phyloP scores from a whole-genome alignment of 2,329 filamentous ascomycete species.

The Botryosphaeria agaves region DNA sequence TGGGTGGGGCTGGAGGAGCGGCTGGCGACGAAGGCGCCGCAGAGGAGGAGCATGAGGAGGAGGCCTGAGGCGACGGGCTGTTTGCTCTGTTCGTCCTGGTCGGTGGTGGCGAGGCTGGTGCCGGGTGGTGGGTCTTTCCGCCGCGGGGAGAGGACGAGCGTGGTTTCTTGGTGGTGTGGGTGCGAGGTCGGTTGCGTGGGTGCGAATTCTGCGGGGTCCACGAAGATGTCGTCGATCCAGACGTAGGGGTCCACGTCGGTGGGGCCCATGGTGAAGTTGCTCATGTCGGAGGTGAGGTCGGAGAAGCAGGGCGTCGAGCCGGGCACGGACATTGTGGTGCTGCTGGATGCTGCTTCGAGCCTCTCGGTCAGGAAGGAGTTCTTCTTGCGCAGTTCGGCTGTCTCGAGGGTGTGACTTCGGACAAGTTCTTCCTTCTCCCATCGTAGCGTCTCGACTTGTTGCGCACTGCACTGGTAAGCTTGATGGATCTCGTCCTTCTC shows the following conservation, averaged over 20 bases:
- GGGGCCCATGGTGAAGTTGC: conserved; percentile 63
- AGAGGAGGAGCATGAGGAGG: conserved; percentile 88
- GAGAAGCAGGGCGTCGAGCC: conserved; percentile 43
- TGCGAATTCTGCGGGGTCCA: conserved; percentile 26
- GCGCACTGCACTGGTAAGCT: conserved; percentile 57
- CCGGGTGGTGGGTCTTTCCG: no score
- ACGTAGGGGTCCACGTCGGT: conserved; percentile 66
- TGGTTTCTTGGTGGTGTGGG: conserved; percentile 15
- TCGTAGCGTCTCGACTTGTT: conserved; percentile 59
- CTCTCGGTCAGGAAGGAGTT: conserved; percentile 63
- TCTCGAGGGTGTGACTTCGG: conserved; percentile 74
- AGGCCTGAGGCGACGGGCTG: conserved; percentile 60
- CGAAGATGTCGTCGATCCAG: conserved; percentile 55
- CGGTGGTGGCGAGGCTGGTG: no score
- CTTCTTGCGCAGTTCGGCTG: conserved; percentile 82
- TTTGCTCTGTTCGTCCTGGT: not conserved
- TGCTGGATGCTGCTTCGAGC: conserved; percentile 44
- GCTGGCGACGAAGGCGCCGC: conserved; percentile 89
- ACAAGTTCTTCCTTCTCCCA: conserved; percentile 89
- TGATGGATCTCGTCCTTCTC: conserved; percentile 50
- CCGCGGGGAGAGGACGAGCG: conserved; percentile 19
- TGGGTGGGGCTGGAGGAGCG: conserved; percentile 56
- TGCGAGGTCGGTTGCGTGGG: conserved; percentile 7
- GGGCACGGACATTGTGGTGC: conserved; percentile 25
- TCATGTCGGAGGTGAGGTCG: conserved; percentile 64